These are phyloP conservation scores for Blepharisma stoltei DNA, from an alignment of 73 alveolate species.

Conservation along the genomic window DNA sequence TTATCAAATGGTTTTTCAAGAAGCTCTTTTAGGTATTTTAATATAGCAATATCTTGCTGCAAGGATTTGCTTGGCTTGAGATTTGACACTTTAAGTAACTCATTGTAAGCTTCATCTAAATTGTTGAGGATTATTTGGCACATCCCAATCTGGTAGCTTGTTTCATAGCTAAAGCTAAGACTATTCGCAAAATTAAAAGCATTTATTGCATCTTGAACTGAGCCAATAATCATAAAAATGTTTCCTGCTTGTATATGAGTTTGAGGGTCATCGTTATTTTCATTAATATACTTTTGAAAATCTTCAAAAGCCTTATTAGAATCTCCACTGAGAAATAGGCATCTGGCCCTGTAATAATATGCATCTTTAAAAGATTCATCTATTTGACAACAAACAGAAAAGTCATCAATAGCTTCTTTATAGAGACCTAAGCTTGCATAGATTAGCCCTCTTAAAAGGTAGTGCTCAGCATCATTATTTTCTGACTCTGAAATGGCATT, in stretches of 20 bases:
- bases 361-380: conserved; percentile 62
- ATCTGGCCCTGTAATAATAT: conserved; percentile 59
- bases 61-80: too few species aligned
- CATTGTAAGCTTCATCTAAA: too few species aligned
- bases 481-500: conserved; percentile 61
- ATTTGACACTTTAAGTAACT: too few species aligned
- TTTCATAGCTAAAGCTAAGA: too few species aligned
- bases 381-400: conserved; percentile 48
- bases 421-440: conserved; percentile 65
- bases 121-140: too few species aligned
- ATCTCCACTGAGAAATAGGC: conserved; percentile 65
- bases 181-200: conserved; percentile 32
- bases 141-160: too few species aligned
- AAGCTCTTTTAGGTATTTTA: too few species aligned
- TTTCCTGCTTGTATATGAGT: conserved; percentile 72
- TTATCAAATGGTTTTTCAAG: too few species aligned
- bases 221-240: conserved; percentile 65
- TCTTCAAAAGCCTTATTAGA: conserved; percentile 70
- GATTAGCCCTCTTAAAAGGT: conserved; percentile 60
- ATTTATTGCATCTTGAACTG: conserved; percentile 66
- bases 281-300: conserved; percentile 45
- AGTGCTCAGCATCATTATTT: conserved; percentile 57
- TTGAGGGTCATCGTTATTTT: conserved; percentile 48
- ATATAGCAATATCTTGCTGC: too few species aligned
- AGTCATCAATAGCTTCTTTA: conserved; percentile 69